Evolutionary conservation across 176 grass and related monocot species (phyloP).

Genomic region (Tillandsia leiboldiana): DNA sequence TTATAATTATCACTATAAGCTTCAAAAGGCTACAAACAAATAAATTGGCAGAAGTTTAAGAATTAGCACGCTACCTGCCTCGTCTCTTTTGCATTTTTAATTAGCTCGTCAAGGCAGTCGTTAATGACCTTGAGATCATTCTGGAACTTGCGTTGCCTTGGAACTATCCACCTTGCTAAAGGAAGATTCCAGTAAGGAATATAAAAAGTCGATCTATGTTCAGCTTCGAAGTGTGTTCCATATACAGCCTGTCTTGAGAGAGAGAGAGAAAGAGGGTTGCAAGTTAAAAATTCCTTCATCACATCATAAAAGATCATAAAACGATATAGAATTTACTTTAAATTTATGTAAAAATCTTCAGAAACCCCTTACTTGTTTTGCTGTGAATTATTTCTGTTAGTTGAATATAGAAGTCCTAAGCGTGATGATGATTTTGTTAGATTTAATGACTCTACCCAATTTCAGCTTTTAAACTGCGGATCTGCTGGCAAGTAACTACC

Average conservation of each 20-base stretch:
- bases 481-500: too few relatives aligned
- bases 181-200: conserved; percentile 98
- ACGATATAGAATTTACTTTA: conserved; percentile 1
- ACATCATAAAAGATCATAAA: conserved; percentile 16
- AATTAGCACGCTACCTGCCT: conserved; percentile 49
- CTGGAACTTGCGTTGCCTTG: conserved; percentile 73
- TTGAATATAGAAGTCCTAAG: too few relatives aligned
- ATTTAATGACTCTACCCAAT: not conserved
- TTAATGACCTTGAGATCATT: conserved; percentile 91
- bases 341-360: too few relatives aligned
- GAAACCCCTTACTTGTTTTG: too few relatives aligned
- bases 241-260: conserved; percentile 66
- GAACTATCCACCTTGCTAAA: conserved; percentile 78
- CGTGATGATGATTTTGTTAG: not conserved
- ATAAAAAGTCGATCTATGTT: conserved; percentile 93
- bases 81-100: conserved; percentile 92
- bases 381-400: too few relatives aligned
- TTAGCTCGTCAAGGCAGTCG: conserved; percentile 78
- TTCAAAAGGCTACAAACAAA: not conserved
- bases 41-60: not conserved
- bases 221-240: conserved; percentile 95
- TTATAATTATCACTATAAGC: too few relatives aligned
- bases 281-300: conserved; percentile 9
- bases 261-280: not conserved
- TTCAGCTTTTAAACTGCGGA: too few relatives aligned